Conservation (phyloP, 2,329 filamentous ascomycete genomes). For the Graphilbum ipis-grandicollis region DNA sequence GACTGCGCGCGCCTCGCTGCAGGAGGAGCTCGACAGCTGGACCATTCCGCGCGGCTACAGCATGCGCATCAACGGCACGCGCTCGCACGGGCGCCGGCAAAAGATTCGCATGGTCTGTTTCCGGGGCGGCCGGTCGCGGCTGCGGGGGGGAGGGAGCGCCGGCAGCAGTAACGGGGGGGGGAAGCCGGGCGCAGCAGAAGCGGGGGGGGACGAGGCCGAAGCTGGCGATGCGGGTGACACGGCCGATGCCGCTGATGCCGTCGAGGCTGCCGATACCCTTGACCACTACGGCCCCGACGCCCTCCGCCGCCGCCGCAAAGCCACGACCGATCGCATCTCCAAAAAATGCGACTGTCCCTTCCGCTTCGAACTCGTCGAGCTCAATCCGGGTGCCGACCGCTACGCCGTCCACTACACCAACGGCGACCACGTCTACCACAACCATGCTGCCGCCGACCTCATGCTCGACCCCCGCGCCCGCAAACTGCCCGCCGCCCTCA, state of each 20-base stretch:
- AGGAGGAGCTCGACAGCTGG: conserved; percentile 19
- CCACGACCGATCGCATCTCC: conserved; percentile 16
- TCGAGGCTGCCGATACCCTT: conserved; percentile 7
- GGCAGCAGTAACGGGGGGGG: not conserved
- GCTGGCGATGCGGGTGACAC: conserved; percentile 8
- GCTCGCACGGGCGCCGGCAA: conserved; percentile 17
- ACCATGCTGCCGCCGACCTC: conserved; percentile 18
- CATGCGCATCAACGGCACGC: conserved; percentile 21
- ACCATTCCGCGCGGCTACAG: conserved; percentile 20
- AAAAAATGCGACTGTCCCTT: conserved; percentile 21
- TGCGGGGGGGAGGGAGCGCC: conserved; percentile 8
- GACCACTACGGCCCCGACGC: conserved; percentile 7
- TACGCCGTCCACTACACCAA: conserved; percentile 21
- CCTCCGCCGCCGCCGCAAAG: conserved; percentile 13
- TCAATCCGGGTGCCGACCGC: conserved; percentile 16
- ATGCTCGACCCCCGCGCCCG: conserved; percentile 18
- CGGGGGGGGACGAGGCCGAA: not conserved
- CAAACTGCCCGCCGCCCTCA: conserved; percentile 15
- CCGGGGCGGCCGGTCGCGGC: conserved; percentile 18
- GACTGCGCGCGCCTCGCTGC: conserved; percentile 16
- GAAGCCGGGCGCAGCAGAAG: no score
- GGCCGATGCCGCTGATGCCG: conserved; percentile 6
- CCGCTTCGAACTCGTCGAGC: conserved; percentile 19
- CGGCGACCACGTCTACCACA: conserved; percentile 16
- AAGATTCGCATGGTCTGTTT: conserved; percentile 22